Percentiles rank a stretch among this genome's conserved stretches.
phyloP scores from a whole-genome alignment of 805 yeast genomes.

The Saccharomycopsis babjevae region DNA sequence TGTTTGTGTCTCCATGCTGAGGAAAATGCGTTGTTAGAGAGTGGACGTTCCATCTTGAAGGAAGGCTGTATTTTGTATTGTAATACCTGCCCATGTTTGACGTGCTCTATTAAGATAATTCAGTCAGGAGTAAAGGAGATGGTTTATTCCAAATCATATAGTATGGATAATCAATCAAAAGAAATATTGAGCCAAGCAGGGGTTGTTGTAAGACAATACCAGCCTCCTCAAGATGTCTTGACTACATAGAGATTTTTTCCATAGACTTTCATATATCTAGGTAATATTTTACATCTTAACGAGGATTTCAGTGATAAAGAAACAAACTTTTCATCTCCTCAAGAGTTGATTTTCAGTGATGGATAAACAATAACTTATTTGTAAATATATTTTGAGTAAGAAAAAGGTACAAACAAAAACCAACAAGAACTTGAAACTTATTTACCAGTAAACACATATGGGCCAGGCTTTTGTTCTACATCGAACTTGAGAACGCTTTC shows the following conservation, averaged over 20 bases:
- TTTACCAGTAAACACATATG: slow-evolving; percentile 5
- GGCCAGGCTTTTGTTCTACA: slow-evolving; percentile 39
- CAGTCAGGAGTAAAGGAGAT: slow-evolving; percentile 89
- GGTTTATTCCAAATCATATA: slow-evolving; percentile 83
- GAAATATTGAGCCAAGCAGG: slow-evolving; percentile 67
- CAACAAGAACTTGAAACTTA: background rate
- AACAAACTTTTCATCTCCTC: background rate
- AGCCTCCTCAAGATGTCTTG: slow-evolving; percentile 23
- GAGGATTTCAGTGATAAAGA: no score
- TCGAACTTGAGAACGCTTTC: slow-evolving; percentile 38
- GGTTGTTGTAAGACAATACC: slow-evolving; percentile 52
- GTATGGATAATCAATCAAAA: slow-evolving; percentile 79
- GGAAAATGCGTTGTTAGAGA: slow-evolving; percentile 89
- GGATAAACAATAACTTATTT: background rate
- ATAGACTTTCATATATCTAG: background rate
- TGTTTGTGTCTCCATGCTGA: slow-evolving; percentile 96
- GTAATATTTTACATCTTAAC: background rate
- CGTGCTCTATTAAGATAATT: slow-evolving; percentile 90
- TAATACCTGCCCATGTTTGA: slow-evolving; percentile 94
- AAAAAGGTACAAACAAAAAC: background rate
- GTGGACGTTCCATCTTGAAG: slow-evolving; percentile 67
- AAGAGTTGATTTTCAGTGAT: background rate
- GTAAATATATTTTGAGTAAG: background rate
- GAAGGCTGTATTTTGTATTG: slow-evolving; percentile 60
- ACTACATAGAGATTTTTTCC: background rate